phyloP scores from a whole-genome alignment of 495 filamentous ascomycete genomes.

The Neurospora terricola region DNA sequence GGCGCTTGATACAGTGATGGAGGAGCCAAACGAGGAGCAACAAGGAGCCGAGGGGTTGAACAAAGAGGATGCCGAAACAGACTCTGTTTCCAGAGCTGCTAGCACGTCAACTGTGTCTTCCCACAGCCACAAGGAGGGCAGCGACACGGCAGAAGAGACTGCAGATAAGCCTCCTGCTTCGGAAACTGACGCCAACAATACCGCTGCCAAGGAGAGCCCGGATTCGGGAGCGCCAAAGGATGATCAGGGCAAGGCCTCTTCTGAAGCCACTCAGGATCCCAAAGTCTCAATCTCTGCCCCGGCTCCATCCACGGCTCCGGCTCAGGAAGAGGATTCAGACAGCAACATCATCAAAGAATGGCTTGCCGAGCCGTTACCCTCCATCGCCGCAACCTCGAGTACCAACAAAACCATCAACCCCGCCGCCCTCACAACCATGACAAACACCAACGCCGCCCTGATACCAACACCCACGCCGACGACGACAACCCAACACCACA shows the following conservation, averaged over 20 bases:
- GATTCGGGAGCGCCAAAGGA: background rate
- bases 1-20: background rate
- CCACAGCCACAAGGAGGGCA: background rate
- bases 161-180: background rate
- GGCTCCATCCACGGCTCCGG: background rate
- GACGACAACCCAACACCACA: background rate
- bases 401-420: constrained; percentile 1
- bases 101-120: background rate
- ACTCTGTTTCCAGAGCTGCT: background rate
- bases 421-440: background rate
- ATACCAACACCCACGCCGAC: background rate
- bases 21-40: background rate
- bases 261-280: background rate
- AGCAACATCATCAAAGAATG: constrained; percentile 24
- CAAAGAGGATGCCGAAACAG: background rate
- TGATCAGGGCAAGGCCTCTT: background rate
- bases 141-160: background rate
- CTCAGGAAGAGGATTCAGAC: constrained; percentile 9
- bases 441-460: background rate
- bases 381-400: background rate
- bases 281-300: background rate
- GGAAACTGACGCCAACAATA: background rate
- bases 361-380: constrained; percentile 17
- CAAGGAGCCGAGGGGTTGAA: background rate
- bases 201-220: background rate